phyloP scores from a whole-genome alignment of 768 basidiomycete genomes.

The Rhizopogon salebrosus region DNA sequence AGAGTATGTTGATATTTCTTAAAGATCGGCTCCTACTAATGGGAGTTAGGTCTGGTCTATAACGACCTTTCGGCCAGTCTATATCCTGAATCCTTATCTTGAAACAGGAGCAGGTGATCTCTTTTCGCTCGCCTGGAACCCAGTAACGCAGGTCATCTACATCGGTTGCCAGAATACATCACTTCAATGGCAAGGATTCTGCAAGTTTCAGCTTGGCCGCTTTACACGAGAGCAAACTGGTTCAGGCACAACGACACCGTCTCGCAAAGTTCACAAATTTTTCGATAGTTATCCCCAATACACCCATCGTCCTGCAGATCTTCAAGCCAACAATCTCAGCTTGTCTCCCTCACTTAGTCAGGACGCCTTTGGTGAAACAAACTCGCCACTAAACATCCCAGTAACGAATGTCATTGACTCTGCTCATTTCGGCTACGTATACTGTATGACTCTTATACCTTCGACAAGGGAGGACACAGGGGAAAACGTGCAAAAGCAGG shows the following conservation, averaged over 20 bases:
- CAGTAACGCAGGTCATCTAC: constrained; percentile 63
- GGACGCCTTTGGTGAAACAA: constrained; percentile 13
- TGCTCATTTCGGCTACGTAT: constrained; percentile 93
- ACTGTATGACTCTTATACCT: constrained; percentile 62
- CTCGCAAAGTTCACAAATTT: constrained; percentile 74
- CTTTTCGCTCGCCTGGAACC: constrained; percentile 79
- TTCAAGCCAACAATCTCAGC: constrained; percentile 54
- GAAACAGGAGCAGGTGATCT: constrained; percentile 84
- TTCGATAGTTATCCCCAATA: constrained; percentile 86
- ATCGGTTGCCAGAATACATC: constrained; percentile 93
- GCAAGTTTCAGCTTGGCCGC: constrained; percentile 2
- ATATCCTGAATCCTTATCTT: constrained; percentile 70
- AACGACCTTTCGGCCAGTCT: constrained; percentile 55
- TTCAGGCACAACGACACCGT: constrained; percentile 31
- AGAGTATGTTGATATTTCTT: constrained; percentile 44
- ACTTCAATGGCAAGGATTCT: constrained; percentile 81
- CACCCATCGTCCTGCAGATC: constrained; percentile 61
- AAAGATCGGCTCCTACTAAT: constrained; percentile 4
- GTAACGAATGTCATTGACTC: constrained; percentile 73
- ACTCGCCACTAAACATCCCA: constrained; percentile 47
- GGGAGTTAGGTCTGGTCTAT: constrained; percentile 75
- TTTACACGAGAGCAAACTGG: constrained; percentile 6
- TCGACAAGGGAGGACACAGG: constrained; percentile 34
- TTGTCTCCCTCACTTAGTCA: constrained; percentile 29
- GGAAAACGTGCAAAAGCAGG: constrained; percentile 17